Conservation (phyloP, 805 yeast species). For the Candida odintsovae region DNA sequence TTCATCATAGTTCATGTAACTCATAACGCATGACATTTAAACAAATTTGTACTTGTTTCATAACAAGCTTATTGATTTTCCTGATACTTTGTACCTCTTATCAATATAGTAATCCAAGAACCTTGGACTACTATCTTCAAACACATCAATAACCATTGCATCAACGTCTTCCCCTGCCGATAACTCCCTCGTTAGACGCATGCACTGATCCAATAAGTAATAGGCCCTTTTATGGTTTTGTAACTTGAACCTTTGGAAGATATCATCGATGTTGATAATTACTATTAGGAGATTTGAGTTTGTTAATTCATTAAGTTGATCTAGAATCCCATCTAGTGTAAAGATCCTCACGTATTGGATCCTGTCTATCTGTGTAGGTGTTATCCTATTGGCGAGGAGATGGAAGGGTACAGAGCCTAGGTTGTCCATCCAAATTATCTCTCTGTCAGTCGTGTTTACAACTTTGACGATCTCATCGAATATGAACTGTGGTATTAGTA, state of each 20-base stretch:
- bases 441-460: neutral
- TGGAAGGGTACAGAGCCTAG: neutral
- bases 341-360: neutral
- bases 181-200: neutral
- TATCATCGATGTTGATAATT: neutral
- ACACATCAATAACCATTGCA: neutral
- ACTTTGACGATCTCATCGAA: conserved; percentile 2
- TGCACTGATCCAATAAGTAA: neutral
- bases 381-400: neutral
- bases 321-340: neutral
- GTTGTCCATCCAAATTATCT: conserved; percentile 3
- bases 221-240: neutral
- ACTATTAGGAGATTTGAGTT: neutral
- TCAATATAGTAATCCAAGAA: neutral
- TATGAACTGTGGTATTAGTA: neutral
- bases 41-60: neutral
- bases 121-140: neutral
- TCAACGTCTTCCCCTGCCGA: neutral
- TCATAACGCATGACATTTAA: too few species aligned
- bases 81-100: neutral
- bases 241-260: neutral
- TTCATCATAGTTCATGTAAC: too few species aligned
- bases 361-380: neutral
- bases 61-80: neutral
- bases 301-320: neutral